A percentile compares a stretch with the other conserved stretches of the same genome.
phyloP scores from a whole-genome alignment of 1,284 basidiomycete genomes.

The Sporisorium reilianum region DNA sequence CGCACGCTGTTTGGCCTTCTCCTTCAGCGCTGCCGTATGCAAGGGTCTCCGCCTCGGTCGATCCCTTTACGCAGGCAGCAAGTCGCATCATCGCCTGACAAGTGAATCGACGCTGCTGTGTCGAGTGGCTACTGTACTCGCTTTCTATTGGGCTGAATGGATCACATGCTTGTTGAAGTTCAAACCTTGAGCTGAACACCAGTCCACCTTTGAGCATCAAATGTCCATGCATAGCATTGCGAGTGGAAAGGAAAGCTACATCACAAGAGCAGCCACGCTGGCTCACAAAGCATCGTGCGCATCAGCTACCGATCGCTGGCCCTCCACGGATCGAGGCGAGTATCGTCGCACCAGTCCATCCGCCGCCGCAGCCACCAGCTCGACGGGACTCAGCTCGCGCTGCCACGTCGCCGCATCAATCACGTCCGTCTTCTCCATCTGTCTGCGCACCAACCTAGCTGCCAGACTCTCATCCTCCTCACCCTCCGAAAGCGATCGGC shows the following conservation, averaged over 20 bases:
- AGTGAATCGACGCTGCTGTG: too few relatives aligned
- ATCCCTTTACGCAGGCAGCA: background rate
- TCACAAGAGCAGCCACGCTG: too few relatives aligned
- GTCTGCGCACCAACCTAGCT: constrained; percentile 14
- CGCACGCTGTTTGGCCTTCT: background rate
- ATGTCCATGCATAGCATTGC: constrained; percentile 41
- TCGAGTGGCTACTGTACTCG: too few relatives aligned
- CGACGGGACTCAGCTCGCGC: constrained; percentile 25
- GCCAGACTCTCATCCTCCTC: constrained; percentile 7
- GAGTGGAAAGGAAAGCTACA: background rate
- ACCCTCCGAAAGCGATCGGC: constrained; percentile 9
- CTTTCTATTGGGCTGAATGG: background rate
- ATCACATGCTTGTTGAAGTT: background rate
- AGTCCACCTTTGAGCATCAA: constrained; percentile 7
- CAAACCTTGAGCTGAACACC: background rate
- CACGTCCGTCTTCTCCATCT: constrained; percentile 19
- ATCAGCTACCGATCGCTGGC: constrained; percentile 12
- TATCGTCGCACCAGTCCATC: constrained; percentile 30
- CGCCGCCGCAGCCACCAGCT: constrained; percentile 32
- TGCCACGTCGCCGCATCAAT: constrained; percentile 19
- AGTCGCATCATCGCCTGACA: background rate
- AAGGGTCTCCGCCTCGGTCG: constrained; percentile 22
- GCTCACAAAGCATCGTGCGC: constrained; percentile 37
- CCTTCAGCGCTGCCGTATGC: constrained; percentile 9
- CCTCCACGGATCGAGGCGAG: constrained; percentile 7